These are phyloP conservation scores for Tolypocladium amazonense DNA, from an alignment of 2,329 filamentous ascomycete species.

Conservation along the genomic window DNA sequence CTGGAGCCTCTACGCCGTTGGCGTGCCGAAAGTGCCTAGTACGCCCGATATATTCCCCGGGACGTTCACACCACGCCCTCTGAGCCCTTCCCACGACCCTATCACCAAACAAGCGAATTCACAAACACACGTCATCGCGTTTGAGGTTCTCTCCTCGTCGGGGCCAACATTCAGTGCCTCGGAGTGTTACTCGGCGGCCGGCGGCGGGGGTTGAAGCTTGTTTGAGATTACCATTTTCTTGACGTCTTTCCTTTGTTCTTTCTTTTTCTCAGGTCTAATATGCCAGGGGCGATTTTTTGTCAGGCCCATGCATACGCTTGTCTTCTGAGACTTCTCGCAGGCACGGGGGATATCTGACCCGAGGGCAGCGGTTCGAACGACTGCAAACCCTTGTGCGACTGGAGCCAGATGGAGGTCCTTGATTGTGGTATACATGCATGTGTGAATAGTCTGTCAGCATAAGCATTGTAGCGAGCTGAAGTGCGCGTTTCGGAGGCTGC, in stretches of 20 bases:
- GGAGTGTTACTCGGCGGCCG: background rate
- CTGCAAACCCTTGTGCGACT: background rate
- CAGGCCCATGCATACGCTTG: background rate
- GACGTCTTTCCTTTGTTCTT: slow-evolving; percentile 1
- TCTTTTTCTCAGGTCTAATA: slow-evolving; percentile 4
- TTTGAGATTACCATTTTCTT: slow-evolving; percentile 1
- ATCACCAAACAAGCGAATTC: background rate
- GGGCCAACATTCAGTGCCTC: background rate
- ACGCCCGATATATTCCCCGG: background rate
- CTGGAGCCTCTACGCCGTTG: background rate
- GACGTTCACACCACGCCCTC: background rate
- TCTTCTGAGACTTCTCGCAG: background rate
- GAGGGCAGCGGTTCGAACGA: background rate
- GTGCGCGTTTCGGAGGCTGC: background rate
- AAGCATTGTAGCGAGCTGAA: background rate
- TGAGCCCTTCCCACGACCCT: background rate
- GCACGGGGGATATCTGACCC: background rate
- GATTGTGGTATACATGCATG: slow-evolving; percentile 1
- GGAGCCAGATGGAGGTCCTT: background rate
- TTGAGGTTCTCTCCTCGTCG: background rate
- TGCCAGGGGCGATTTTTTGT: slow-evolving; percentile 4
- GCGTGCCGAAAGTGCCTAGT: background rate
- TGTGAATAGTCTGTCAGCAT: slow-evolving; percentile 1
- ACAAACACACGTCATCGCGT: background rate
- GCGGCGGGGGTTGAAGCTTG: slow-evolving; percentile 2